Base-by-base conservation (phyloP, 129 eudicot species). In the Saposhnikovia divaricata region DNA sequence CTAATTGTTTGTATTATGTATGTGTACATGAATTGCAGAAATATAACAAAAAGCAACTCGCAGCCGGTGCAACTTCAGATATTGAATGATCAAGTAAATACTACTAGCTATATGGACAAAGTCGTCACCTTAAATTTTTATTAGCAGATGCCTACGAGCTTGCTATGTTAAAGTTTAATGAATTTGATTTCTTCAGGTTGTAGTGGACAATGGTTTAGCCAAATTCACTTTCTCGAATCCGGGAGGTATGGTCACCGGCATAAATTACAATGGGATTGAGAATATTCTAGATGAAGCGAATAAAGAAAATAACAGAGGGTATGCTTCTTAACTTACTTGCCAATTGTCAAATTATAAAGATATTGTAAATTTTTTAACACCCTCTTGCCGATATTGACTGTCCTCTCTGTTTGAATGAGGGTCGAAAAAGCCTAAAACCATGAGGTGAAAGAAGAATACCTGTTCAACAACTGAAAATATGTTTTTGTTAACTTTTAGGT, bases 201-300 rank as follows among this genome's bases (percentile, higher is more conserved):
- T 77, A 65, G 48, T 85, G 65, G 86, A 85, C 28, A 85, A 85
- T 82, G 89, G 89, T 45, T 40, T 85, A 13, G 84, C 84, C 63
- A 83, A 76, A 3, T 55, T 86, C 31, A 86, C 85, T 43, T 68
- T 86, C 44, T 80, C 87, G 1, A 77, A 31, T 31, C 85, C 85
- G 0, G 80, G 34, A 23, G 89, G 89, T 8, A 42, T 72, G 83
- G 25, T 86, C n/a, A 78, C 83, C 2, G 84, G 82, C 27, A 83
- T 86, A 14, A 43, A 44, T 15, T 86, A 83, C 76, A 83, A 83
- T 27, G 89, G 89, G 5, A 83, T 86, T 39, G 76, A 86, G 1
- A 86, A 86, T 80, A 43, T 83, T 31, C 51, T 86, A 13, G 86
- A 86, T 66, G 13, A 19, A 4, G 51, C 57, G 3, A 47, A 79